A percentile compares a stretch with the other conserved stretches of the same genome.
Evolutionary conservation across 176 grass and related monocot species (phyloP).

Genomic region (Phyllostachys edulis): DNA sequence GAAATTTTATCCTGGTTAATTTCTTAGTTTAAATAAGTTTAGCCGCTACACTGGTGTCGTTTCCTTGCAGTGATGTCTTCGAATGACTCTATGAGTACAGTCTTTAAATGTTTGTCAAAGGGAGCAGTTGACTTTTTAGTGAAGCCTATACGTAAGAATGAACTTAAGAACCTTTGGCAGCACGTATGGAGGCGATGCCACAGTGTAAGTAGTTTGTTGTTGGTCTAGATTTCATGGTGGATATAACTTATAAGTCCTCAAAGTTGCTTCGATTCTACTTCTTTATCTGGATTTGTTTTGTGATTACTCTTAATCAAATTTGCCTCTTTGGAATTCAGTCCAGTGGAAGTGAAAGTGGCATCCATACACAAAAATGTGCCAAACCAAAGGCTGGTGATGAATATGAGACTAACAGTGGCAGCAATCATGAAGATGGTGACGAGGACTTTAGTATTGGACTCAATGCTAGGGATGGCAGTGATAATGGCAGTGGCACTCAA

Average conservation of each 20-base stretch:
- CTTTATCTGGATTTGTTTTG: background rate
- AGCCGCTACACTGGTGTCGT: conserved; percentile 48
- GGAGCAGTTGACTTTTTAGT: conserved; percentile 98
- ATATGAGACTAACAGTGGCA: conserved; percentile 53
- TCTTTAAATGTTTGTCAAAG: conserved; percentile 86
- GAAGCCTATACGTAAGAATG: conserved; percentile 93
- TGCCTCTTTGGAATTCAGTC: conserved; percentile 56
- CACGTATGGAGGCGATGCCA: conserved; percentile 90
- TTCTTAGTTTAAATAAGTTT: conserved; percentile 40
- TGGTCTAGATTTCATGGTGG: conserved; percentile 2
- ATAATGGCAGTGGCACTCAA: conserved; percentile 93
- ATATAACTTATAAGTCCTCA: conserved; percentile 24
- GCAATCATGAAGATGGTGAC: conserved; percentile 41
- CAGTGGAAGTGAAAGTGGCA: conserved; percentile 94
- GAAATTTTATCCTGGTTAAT: background rate
- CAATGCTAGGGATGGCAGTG: conserved; percentile 76
- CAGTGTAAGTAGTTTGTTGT: conserved; percentile 65
- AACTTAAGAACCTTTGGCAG: conserved; percentile 97
- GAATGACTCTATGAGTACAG: conserved; percentile 85
- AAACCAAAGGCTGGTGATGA: conserved; percentile 54
- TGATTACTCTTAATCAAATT: conserved; percentile 28
- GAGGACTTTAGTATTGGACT: conserved; percentile 50
- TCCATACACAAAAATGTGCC: conserved; percentile 60
- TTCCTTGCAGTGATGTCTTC: conserved; percentile 96
- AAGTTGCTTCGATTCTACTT: conserved; percentile 17